These are phyloP conservation scores for Beta macrorhiza DNA, from an alignment of 179 eudicot species.

Conservation along the genomic window DNA sequence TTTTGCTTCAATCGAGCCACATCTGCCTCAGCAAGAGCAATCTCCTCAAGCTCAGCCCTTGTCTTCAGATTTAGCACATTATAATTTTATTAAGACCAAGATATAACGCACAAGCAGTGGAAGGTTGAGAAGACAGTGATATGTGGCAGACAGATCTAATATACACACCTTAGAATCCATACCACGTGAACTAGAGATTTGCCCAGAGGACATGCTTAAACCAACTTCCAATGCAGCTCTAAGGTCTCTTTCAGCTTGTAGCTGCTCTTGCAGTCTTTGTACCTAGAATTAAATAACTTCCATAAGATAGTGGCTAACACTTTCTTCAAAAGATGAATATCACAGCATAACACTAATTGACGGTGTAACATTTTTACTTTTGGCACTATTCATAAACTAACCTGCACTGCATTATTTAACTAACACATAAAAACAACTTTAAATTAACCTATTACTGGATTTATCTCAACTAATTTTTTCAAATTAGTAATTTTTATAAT, in stretches of 20 bases:
- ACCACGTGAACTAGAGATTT: slow-evolving; percentile 69
- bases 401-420: too few species aligned
- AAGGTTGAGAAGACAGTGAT: not conserved
- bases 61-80: slow-evolving; percentile 54
- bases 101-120: not conserved
- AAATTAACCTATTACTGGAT: too few species aligned
- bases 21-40: slow-evolving; percentile 99
- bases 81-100: slow-evolving; percentile 5
- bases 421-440: too few species aligned
- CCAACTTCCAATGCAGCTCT: slow-evolving; percentile 98
- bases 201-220: slow-evolving; percentile 93
- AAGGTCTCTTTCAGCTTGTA: slow-evolving; percentile 97
- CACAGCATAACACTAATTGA: slow-evolving; percentile 5
- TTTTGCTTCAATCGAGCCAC: slow-evolving; percentile 96
- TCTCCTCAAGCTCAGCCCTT: slow-evolving; percentile 99
- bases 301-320: slow-evolving; percentile 15
- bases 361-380: not conserved
- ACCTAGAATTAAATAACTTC: slow-evolving; percentile 50
- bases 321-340: not conserved
- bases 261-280: slow-evolving; percentile 94
- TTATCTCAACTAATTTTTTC: too few species aligned
- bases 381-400: too few species aligned
- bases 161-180: slow-evolving; percentile 91
- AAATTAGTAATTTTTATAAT: too few species aligned
- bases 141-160: not conserved